Base-by-base conservation (phyloP, 2,329 filamentous ascomycete genomes). In the Nannizzia gypsea region DNA sequence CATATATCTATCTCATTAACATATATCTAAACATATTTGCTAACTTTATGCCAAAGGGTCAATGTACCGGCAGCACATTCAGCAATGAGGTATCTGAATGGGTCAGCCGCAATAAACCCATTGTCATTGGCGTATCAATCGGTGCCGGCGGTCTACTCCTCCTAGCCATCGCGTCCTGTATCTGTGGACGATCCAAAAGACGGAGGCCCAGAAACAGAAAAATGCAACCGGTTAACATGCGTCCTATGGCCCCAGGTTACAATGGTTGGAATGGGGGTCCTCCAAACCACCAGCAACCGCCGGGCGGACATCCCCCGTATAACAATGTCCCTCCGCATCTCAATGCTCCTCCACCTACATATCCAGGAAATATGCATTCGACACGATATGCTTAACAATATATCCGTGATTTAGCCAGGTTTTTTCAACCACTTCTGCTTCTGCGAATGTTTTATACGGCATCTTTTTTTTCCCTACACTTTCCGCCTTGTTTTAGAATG, bases 111-210 rank as follows among this genome's bases (percentile, higher is more conserved):
- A 85, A 97, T 76, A 88, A 88, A 73, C 76, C 82, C 58, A 82
- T 97, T 63, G 87, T 95, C 64, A 96, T 97, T 64, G 90, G 88
- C 24, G 77, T 97, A 9, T 83, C 81, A 3, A 77, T 78, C 54
- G 87, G 84, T 9, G 77, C 95, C 15, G 92, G 90, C 55, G 83
- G 81, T 5, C 77, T 96, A 4, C 67, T 95, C 4, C 68, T 95
- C 17, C 71, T 96, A 52, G 78, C 81, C 36, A 76, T 96, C 57
- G 65, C 86, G 9, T 81, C 80, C 68, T 96, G 90, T 74, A 79
- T 85, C 66, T 74, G 80, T 62, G 80, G 78, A 66, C 81, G 81
- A 50, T 83, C 78, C 66, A 76, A 80, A 42, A 74, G 78, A 40
- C 72, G 76, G 44, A 69, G 70, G 57, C 60, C 62, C 9, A 59